These are phyloP conservation scores for Venturia nashicola DNA, from an alignment of 2,329 filamentous ascomycete genomes.

Conservation along the genomic window DNA sequence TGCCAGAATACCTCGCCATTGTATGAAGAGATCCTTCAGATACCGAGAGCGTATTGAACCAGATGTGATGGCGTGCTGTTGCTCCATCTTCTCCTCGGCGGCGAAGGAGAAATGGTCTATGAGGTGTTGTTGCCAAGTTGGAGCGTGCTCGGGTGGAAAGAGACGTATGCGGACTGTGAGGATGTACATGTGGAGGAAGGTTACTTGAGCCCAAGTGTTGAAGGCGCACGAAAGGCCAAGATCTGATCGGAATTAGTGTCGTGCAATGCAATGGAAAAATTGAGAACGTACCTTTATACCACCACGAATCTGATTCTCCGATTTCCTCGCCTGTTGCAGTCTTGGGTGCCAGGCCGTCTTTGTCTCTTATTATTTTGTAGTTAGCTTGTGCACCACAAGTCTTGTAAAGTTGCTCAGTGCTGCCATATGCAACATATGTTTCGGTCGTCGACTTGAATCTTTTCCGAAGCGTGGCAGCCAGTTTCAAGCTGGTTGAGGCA, in stretches of 20 bases:
- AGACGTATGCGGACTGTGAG: slow-evolving; percentile 72
- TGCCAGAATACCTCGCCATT: slow-evolving; percentile 79
- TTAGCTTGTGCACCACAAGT: slow-evolving; percentile 60
- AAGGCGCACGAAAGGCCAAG: slow-evolving; percentile 77
- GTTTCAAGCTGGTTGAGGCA: slow-evolving; percentile 9
- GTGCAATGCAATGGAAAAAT: not conserved
- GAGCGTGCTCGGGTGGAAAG: slow-evolving; percentile 56
- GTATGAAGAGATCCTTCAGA: slow-evolving; percentile 78
- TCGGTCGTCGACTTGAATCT: slow-evolving; percentile 35
- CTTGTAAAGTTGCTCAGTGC: slow-evolving; percentile 68
- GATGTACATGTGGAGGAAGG: slow-evolving; percentile 93
- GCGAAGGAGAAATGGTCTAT: slow-evolving; percentile 93
- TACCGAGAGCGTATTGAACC: slow-evolving; percentile 46
- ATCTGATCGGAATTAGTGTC: slow-evolving; percentile 35
- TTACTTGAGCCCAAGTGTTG: slow-evolving; percentile 90
- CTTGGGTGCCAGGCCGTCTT: slow-evolving; percentile 55
- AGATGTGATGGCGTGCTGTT: slow-evolving; percentile 56
- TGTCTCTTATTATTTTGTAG: slow-evolving; percentile 61
- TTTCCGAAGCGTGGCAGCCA: slow-evolving; percentile 12
- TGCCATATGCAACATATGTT: slow-evolving; percentile 68
- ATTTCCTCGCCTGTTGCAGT: slow-evolving; percentile 65
- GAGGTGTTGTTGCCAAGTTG: slow-evolving; percentile 77
- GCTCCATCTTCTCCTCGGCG: slow-evolving; percentile 71
- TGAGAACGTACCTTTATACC: slow-evolving; percentile 61
- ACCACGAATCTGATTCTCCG: slow-evolving; percentile 56